These are phyloP conservation scores for Fraxinus quadrangulata DNA, from an alignment of 257 asterid genomes.

Conservation along the genomic window DNA sequence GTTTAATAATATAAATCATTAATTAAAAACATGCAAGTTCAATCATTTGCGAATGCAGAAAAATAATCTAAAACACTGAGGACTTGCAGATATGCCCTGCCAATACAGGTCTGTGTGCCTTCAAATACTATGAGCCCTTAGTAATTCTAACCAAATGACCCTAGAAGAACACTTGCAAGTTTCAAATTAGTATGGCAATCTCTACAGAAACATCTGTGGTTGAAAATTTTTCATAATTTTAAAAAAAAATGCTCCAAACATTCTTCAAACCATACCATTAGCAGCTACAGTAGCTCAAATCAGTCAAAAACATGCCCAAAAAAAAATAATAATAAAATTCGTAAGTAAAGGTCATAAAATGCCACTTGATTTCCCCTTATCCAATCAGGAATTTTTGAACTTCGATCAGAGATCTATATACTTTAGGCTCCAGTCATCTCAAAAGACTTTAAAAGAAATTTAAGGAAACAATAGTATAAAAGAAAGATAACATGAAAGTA, in stretches of 20 bases:
- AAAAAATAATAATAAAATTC: background rate
- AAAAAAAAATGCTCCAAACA: background rate
- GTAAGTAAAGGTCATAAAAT: background rate
- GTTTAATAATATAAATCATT: background rate
- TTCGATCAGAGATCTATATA: background rate
- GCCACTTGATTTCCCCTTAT: background rate
- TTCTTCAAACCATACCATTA: background rate
- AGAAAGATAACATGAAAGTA: background rate
- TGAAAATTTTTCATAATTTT: background rate
- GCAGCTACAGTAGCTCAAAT: background rate
- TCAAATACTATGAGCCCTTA: background rate
- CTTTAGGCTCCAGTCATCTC: background rate
- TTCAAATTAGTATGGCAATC: background rate
- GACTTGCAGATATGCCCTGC: background rate
- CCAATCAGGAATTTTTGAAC: background rate
- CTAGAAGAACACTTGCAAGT: background rate
- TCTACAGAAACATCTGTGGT: background rate
- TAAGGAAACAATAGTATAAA: background rate
- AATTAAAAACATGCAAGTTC: background rate
- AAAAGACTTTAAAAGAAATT: background rate
- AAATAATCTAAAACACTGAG: background rate
- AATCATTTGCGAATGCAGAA: background rate
- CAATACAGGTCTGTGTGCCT: background rate
- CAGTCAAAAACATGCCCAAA: background rate
- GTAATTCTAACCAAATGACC: conserved; percentile 19